phyloP scores from a whole-genome alignment of 2,329 filamentous ascomycete genomes.

The Sporothrix pseudoabietina region DNA sequence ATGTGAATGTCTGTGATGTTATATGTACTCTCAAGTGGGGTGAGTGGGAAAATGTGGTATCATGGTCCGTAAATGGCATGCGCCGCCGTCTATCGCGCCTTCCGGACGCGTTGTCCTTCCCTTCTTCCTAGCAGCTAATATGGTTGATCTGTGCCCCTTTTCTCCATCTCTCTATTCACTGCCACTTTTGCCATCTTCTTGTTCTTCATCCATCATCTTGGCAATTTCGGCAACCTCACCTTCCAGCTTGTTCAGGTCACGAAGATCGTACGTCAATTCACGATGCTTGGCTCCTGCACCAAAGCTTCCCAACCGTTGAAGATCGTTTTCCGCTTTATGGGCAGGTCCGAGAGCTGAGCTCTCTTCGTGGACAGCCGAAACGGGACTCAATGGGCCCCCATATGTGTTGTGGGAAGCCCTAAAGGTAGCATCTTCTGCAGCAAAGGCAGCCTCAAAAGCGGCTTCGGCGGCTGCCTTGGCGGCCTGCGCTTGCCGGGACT shows the following conservation, averaged over 20 bases:
- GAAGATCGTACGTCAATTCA: neutral
- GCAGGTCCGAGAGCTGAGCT: neutral
- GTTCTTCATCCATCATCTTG: conserved; percentile 36
- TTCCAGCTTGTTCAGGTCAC: conserved; percentile 31
- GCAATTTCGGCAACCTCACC: conserved; percentile 35
- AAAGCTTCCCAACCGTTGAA: neutral
- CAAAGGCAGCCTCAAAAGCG: neutral
- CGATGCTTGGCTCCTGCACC: neutral
- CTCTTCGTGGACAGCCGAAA: neutral
- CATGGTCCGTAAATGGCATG: conserved; percentile 1
- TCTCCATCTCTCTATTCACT: neutral
- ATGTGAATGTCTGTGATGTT: neutral
- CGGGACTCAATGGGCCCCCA: neutral
- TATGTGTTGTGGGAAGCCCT: neutral
- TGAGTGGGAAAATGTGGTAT: conserved; percentile 18
- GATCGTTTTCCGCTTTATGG: neutral
- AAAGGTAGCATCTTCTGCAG: neutral
- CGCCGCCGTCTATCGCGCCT: neutral
- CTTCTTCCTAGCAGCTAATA: neutral
- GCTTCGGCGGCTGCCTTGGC: neutral
- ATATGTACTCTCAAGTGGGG: neutral
- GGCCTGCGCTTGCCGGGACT: conserved; percentile 34
- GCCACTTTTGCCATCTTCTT: conserved; percentile 2
- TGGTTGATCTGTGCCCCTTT: too few species aligned
- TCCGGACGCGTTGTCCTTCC: neutral